Evolutionary conservation across 1,284 basidiomycete species (phyloP).

Genomic region (Pyrrhoderma lamaoense): DNA sequence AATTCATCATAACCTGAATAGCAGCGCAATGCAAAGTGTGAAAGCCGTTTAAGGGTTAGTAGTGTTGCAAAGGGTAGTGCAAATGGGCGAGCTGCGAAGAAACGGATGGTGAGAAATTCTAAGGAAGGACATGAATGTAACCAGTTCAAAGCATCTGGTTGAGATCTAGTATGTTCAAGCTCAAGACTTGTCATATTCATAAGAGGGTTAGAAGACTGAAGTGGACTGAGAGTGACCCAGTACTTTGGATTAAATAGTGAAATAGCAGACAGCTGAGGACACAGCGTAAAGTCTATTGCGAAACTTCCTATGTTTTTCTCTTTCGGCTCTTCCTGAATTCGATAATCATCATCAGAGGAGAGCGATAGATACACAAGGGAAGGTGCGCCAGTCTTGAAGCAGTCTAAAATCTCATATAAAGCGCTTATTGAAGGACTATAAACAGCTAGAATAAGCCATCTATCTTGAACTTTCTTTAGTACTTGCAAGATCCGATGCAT

Average conservation of each 20-base stretch:
- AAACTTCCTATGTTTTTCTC: neutral
- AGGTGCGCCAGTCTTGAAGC: neutral
- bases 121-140: conserved; percentile 3
- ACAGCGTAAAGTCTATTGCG: neutral
- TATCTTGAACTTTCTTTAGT: neutral
- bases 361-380: neutral
- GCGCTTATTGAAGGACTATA: neutral
- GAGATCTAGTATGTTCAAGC: neutral
- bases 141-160: conserved; percentile 9
- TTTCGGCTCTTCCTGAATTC: neutral
- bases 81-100: conserved; percentile 1
- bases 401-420: neutral
- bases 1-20: neutral
- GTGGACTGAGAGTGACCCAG: neutral
- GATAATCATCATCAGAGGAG: neutral
- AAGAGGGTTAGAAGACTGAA: neutral
- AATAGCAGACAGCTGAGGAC: neutral
- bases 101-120: neutral
- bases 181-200: conserved; percentile 1
- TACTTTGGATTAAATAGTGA: neutral
- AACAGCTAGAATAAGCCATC: conserved; percentile 3
- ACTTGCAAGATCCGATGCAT: neutral
- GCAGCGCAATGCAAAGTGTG: neutral
- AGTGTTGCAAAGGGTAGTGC: neutral
- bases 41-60: neutral